These are phyloP conservation scores for Elsinoe perseae DNA, from an alignment of 2,329 filamentous ascomycete species.

Conservation along the genomic window DNA sequence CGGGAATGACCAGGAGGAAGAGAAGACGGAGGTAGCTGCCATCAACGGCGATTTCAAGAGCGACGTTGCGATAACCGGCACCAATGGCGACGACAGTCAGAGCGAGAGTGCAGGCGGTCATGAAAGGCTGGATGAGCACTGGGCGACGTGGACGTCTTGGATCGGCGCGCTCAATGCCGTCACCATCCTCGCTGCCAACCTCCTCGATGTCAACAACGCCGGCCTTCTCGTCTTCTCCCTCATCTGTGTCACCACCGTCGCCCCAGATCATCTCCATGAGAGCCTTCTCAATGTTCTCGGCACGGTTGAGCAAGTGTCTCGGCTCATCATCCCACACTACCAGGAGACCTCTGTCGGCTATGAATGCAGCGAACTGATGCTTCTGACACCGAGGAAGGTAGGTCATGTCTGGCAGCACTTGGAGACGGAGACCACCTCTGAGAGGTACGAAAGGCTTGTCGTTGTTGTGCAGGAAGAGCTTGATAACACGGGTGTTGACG, in stretches of 20 bases:
- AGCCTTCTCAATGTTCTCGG: conserved; percentile 44
- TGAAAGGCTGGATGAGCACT: conserved; percentile 48
- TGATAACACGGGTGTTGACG: conserved; percentile 57
- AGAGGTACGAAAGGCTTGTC: conserved; percentile 51
- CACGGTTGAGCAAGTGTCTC: conserved; percentile 47
- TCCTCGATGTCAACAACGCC: conserved; percentile 28
- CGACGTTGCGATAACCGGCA: conserved; percentile 49
- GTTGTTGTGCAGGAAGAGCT: conserved; percentile 48
- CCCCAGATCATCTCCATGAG: conserved; percentile 55
- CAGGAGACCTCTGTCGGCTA: conserved; percentile 50
- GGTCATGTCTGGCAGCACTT: conserved; percentile 52
- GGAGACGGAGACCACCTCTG: conserved; percentile 50
- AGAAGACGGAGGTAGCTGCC: conserved; percentile 47
- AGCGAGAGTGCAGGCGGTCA: conserved; percentile 46
- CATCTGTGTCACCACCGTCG: conserved; percentile 32
- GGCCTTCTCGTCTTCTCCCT: conserved; percentile 35
- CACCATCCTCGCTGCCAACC: conserved; percentile 23
- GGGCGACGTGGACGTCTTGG: conserved; percentile 41
- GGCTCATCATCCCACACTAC: conserved; percentile 59
- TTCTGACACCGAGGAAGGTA: conserved; percentile 54
- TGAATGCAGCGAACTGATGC: conserved; percentile 59
- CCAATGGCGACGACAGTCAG: conserved; percentile 49
- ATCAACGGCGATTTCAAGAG: conserved; percentile 49
- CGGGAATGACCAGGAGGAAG: conserved; percentile 45
- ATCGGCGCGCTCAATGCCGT: conserved; percentile 33